Percentiles rank a stretch among this genome's conserved stretches.
phyloP scores from a whole-genome alignment of 2,329 filamentous ascomycete species.

The Cryphonectria carpinicola region DNA sequence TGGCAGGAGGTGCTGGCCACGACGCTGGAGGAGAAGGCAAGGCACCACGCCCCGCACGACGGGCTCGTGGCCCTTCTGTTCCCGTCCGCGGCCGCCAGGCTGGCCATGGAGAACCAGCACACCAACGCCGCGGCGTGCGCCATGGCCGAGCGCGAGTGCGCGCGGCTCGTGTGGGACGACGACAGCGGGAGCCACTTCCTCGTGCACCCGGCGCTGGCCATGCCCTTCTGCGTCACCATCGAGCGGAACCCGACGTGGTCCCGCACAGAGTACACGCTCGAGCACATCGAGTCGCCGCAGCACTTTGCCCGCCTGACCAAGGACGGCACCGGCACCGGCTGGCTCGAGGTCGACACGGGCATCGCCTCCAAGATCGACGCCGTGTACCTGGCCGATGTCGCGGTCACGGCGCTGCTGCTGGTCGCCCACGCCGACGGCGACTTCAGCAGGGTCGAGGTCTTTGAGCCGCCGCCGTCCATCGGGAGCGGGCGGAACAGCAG shows the following conservation, averaged over 20 bases:
- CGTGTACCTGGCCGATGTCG: conserved; percentile 66
- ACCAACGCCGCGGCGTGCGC: conserved; percentile 62
- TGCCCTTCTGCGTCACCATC: conserved; percentile 64
- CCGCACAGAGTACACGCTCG: conserved; percentile 65
- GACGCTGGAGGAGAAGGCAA: conserved; percentile 58
- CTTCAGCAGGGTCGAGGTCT: conserved; percentile 54
- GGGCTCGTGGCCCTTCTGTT: conserved; percentile 71
- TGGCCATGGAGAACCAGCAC: conserved; percentile 61
- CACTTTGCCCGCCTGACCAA: conserved; percentile 64
- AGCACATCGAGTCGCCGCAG: conserved; percentile 65
- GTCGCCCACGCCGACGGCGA: conserved; percentile 62
- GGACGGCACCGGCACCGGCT: conserved; percentile 62
- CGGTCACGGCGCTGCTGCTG: conserved; percentile 61
- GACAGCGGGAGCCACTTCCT: conserved; percentile 63
- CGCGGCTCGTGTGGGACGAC: conserved; percentile 72
- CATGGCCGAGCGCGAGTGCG: conserved; percentile 70
- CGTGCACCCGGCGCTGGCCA: conserved; percentile 65
- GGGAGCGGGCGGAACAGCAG: conserved; percentile 29
- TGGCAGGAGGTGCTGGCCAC: conserved; percentile 64
- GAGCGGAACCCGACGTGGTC: conserved; percentile 63
- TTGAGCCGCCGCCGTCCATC: conserved; percentile 61
- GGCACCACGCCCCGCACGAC: conserved; percentile 60
- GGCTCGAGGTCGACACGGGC: conserved; percentile 64
- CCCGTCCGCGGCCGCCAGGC: conserved; percentile 65
- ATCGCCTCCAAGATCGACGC: conserved; percentile 63